Evolutionary conservation across 169 alveolate genomes (phyloP), one percentile per base, ranked within the genome.

Genomic region (Cryptosporidium meleagridis): DNA sequence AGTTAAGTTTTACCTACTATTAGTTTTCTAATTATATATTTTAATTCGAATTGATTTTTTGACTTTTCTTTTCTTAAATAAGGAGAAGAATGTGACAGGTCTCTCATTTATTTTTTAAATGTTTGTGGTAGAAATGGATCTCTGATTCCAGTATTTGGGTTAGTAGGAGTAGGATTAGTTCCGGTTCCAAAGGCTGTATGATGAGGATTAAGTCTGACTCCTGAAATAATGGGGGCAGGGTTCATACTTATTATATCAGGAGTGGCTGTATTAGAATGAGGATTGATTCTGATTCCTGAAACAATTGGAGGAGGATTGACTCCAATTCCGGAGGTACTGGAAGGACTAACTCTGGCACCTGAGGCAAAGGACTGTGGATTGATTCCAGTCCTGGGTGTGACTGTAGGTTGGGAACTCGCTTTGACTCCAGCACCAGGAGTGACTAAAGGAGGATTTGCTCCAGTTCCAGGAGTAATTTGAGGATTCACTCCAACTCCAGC

Each of bases 51-150:
- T 31, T 59, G 6, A 59, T 59, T 10, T 8, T 18, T 16, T 59
- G n/a, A 21, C 29, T 9, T 12, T 26, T 29, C 35, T 18, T 59
- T 0, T 8, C 69, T 59, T 29, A 59, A 0, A 31, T 0, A 16
- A 0, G 3, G 33, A 31, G 35, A 31, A 31, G 2, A 31, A 31
- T 31, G 35, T 31, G 35, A 1, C 1, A 31, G 2, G 3, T 31
- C 35, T 31, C 35, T 31, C 4, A 31, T 31, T 26, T 26, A 65
- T n/a, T 35, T 65, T 18, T 16, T 65, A 65, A 29, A 65, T 18
- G 44, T 35, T 26, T 39, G 44, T 31, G 84, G 84, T 23, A 69
- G 39, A 69, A 69, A 35, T 5, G 71, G 71, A 55, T 55, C 65
- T 55, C 37, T 55, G 1, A 23, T 9, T 45, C 53, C 53, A 45